Evolutionary conservation across 148 eudicot species (phyloP), one percentile per base, ranked within the genome.

Genomic region (Polygonum maritimum): DNA sequence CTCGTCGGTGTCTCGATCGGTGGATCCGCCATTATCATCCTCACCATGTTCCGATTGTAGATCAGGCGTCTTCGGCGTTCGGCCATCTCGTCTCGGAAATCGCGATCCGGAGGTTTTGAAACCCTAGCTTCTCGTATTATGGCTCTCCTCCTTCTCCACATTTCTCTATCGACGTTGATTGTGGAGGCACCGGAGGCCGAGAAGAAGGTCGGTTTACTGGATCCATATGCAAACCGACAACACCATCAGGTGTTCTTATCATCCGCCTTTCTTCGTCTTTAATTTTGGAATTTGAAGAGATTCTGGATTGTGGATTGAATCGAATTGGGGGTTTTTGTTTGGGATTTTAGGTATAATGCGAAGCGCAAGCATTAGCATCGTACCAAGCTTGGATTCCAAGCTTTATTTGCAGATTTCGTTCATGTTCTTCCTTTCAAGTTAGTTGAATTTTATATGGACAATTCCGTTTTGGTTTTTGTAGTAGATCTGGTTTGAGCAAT

Each of bases 331-430:
- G 0, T 71, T 44, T 13, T 10, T n/a, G 33, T 54, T 18, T 33
- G 11, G 67, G 26, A 16, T 55, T 69, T 45, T 49, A 79, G 82
- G 79, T 83, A 83, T 78, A 83, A 83, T 74, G 85, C 85, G 41
- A 83, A 83, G 80, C 82, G 85, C 74, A 81, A 83, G 81, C 85
- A 83, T 77, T 83, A 83, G 85, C 83, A 83, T 77, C 82, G 85
- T 10, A 83, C 85, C 74, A 83, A 83, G 83, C 83, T 83, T 9
- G 85, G 85, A 7, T 83, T 83, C 77, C 80, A 75, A 83, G 48
- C 51, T 79, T 40, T 71, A 35, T 65, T 19, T 65, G n/a, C 71
- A 36, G 71, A 65, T 15, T 65, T 35, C 44, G 15, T 9, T 0
- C 4, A 4, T 65, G 44, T 12, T 2, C 15, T 36, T 65, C 9